These are phyloP conservation scores for Mycena polygramma DNA, from an alignment of 768 basidiomycete species.

Conservation along the genomic window DNA sequence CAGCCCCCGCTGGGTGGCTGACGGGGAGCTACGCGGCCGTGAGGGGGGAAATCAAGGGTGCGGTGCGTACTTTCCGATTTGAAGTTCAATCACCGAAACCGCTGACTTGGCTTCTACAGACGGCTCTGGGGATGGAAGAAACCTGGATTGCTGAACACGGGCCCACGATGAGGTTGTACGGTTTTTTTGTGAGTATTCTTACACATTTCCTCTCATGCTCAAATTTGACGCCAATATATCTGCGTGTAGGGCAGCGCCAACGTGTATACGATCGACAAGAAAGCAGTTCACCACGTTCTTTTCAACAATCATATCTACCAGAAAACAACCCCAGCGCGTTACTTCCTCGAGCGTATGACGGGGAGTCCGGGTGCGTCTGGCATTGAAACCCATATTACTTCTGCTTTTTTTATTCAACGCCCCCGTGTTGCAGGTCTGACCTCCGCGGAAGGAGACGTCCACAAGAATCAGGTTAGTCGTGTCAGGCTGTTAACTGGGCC, in stretches of 20 bases:
- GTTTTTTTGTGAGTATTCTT: slow-evolving; percentile 50
- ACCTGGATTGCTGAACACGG: slow-evolving; percentile 66
- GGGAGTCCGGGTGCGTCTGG: no score
- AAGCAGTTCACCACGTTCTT: slow-evolving; percentile 64
- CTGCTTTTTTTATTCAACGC: no score
- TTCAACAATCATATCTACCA: slow-evolving; percentile 56
- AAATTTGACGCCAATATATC: background rate
- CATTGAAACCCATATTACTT: no score
- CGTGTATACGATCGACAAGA: slow-evolving; percentile 62
- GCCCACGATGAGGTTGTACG: slow-evolving; percentile 56
- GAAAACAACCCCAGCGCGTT: slow-evolving; percentile 51
- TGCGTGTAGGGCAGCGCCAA: slow-evolving; percentile 13
- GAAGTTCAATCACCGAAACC: slow-evolving; percentile 31
- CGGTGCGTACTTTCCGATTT: slow-evolving; percentile 33
- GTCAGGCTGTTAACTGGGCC: no score
- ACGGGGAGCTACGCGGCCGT: slow-evolving; percentile 45
- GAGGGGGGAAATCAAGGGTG: slow-evolving; percentile 37
- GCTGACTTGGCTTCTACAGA: no score
- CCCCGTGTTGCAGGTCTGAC: no score
- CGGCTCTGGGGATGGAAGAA: slow-evolving; percentile 42
- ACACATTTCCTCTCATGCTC: no score
- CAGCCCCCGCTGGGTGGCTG: slow-evolving; percentile 46
- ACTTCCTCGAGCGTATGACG: slow-evolving; percentile 47
- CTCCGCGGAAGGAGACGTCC: slow-evolving; percentile 38
- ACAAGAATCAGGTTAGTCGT: slow-evolving; percentile 38